phyloP scores from a whole-genome alignment of 257 asterid genomes.

The Solanum etuberosum region DNA sequence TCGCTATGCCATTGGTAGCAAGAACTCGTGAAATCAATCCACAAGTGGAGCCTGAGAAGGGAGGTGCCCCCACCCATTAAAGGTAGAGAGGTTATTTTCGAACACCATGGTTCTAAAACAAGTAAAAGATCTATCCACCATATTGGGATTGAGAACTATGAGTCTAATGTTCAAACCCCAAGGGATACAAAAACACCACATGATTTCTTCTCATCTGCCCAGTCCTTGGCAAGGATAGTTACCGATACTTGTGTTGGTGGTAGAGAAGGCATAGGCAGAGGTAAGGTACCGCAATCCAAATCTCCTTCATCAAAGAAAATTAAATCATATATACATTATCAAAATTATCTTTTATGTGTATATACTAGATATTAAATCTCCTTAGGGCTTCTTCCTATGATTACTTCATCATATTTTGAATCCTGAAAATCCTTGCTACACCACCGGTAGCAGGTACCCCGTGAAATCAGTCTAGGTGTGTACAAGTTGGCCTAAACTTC shows the following conservation, averaged over 20 bases:
- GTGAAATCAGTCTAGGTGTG: too few species aligned
- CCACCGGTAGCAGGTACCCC: too few species aligned
- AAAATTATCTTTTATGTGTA: too few species aligned
- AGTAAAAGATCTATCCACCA: background rate
- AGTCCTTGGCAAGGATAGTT: too few species aligned
- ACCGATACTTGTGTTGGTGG: too few species aligned
- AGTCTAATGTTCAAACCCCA: background rate
- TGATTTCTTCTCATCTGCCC: background rate
- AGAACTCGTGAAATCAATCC: background rate
- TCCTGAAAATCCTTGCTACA: too few species aligned
- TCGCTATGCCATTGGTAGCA: background rate
- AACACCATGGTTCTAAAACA: background rate
- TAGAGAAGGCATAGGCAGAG: too few species aligned
- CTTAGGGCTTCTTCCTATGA: background rate
- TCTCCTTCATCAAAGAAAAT: too few species aligned
- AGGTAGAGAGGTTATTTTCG: background rate
- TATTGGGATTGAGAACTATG: background rate
- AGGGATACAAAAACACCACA: background rate
- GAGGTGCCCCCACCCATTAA: background rate
- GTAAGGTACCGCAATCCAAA: too few species aligned
- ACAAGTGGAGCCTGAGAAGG: background rate
- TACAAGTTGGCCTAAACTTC: too few species aligned
- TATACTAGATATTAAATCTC: background rate
- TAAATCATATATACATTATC: too few species aligned
- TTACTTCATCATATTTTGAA: background rate